Base-by-base conservation (phyloP, 768 basidiomycete species). In the Mycena capillaripes region DNA sequence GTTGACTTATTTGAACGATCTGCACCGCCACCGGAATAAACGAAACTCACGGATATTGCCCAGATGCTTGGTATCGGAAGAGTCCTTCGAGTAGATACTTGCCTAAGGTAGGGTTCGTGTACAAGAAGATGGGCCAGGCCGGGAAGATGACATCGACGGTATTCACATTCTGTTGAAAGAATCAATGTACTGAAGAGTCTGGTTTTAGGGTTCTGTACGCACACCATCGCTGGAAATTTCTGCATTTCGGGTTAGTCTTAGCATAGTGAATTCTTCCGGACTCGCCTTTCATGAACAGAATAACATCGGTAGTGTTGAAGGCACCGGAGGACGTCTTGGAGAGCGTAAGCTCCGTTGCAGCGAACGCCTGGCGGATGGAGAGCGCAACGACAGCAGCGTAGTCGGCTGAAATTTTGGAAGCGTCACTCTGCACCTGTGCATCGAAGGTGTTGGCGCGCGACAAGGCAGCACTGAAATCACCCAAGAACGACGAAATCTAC, bases 41-140 rank as follows among this genome's bases (percentile, higher is more conserved):
- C 12, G 7, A 53, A 50, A 59, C 69, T 29, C 14, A 70, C 11
- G 91, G 90, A 77, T 92, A 92, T 68, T 88, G 88, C 0, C 91
- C 91, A 1, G 87, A 88, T 0, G 89, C 90, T 79, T 92, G 91
- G 76, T 93, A 93, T 67, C 88, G 84, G 78, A 92, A 91, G 23
- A 92, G 81, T 12, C 89, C 89, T 69, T 89, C 86, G 12, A 92
- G 82, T 9, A 92, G 82, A 76, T 84, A 89, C 77, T 89, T 90
- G 1, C 90, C 90, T 29, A 91, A 82, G 0, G 63, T 70, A 2
- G 90, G 87, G 76, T 91, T 90, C 60, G 85, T 81, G 75, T 91
- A 91, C 62, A 91, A 77, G 59, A 89, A 80, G 5, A 86, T 79
- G 12, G 84, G 90, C 70, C 65, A 70, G 36, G 62, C 79, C 3